Percentiles rank a stretch among this genome's conserved stretches.
phyloP scores from a whole-genome alignment of 345 rosid species.

The Anacardium occidentale region DNA sequence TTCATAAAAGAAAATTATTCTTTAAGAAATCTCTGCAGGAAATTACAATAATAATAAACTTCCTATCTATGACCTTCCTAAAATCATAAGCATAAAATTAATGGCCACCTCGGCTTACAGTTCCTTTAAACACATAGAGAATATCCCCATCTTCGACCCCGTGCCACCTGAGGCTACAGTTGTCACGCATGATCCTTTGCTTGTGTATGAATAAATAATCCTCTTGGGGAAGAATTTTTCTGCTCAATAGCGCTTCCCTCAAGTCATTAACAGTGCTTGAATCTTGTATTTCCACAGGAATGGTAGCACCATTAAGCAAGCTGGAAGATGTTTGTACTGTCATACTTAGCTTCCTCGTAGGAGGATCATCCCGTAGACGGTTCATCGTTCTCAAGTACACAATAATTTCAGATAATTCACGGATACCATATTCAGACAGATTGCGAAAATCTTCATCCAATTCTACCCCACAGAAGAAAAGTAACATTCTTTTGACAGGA shows the following conservation, averaged over 20 bases:
- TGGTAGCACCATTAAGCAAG: slow-evolving; percentile 58
- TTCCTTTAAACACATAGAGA: slow-evolving; percentile 76
- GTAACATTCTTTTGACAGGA: slow-evolving; percentile 61
- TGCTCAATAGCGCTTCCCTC: slow-evolving; percentile 46
- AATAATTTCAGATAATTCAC: slow-evolving; percentile 56
- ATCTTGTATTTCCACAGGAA: slow-evolving; percentile 68
- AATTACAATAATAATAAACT: too few species aligned
- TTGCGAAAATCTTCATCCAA: slow-evolving; percentile 64
- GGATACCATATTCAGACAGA: slow-evolving; percentile 64
- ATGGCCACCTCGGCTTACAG: slow-evolving; percentile 41
- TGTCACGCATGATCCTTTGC: slow-evolving; percentile 74
- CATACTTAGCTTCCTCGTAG: slow-evolving; percentile 39
- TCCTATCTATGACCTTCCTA: background rate
- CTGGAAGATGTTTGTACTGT: slow-evolving; percentile 75
- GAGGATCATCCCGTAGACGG: slow-evolving; percentile 43
- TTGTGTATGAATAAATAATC: slow-evolving; percentile 83
- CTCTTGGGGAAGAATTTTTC: slow-evolving; percentile 55
- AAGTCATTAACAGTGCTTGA: slow-evolving; percentile 56
- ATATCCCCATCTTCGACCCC: slow-evolving; percentile 68
- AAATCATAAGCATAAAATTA: slow-evolving; percentile 12
- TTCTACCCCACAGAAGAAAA: slow-evolving; percentile 60
- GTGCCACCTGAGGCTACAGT: slow-evolving; percentile 77
- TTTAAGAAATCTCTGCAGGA: too few species aligned
- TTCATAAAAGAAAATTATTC: too few species aligned
- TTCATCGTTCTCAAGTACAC: slow-evolving; percentile 48